Conservation (phyloP, 2,329 filamentous ascomycete genomes). For the Ophiobolus disseminans region DNA sequence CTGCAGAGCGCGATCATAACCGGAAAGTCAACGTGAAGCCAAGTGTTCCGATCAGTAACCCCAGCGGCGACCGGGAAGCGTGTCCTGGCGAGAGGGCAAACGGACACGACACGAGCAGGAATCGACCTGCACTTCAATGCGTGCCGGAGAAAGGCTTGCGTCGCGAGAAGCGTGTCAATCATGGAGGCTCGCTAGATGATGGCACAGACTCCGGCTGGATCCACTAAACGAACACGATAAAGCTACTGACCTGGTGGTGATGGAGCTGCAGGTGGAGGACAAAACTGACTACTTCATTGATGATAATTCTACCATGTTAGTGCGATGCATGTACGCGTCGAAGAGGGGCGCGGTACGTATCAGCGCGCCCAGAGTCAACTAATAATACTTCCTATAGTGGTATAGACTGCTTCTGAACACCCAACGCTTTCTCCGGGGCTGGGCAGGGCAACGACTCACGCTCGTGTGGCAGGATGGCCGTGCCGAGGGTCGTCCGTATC, state of each 20-base stretch:
- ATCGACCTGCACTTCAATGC: slow-evolving; percentile 10
- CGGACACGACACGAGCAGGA: no score
- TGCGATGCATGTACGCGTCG: slow-evolving; percentile 39
- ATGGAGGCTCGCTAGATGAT: slow-evolving; percentile 11
- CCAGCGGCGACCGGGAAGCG: slow-evolving; percentile 1
- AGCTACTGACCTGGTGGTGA: slow-evolving; percentile 30
- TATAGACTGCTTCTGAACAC: slow-evolving; percentile 32
- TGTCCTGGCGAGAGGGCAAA: slow-evolving; percentile 6
- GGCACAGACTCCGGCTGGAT: slow-evolving; percentile 18
- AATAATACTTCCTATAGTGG: slow-evolving; percentile 42
- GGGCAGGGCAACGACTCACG: slow-evolving; percentile 24
- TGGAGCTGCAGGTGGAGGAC: slow-evolving; percentile 30
- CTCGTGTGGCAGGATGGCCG: slow-evolving; percentile 29
- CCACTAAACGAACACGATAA: slow-evolving; percentile 29
- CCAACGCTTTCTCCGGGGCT: slow-evolving; percentile 22
- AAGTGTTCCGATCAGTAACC: not conserved
- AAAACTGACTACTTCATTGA: slow-evolving; percentile 22
- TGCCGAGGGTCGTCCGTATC: slow-evolving; percentile 41
- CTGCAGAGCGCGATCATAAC: slow-evolving; percentile 13
- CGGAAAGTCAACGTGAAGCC: not conserved
- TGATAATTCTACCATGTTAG: slow-evolving; percentile 26
- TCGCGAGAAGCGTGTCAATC: slow-evolving; percentile 16
- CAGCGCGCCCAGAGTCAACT: slow-evolving; percentile 37
- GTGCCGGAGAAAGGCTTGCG: slow-evolving; percentile 19
- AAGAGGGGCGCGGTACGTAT: slow-evolving; percentile 42